A percentile compares a stretch with the other conserved stretches of the same genome.
Evolutionary conservation across 306 rosid species (phyloP).

Genomic region (Cicer yamashitae): DNA sequence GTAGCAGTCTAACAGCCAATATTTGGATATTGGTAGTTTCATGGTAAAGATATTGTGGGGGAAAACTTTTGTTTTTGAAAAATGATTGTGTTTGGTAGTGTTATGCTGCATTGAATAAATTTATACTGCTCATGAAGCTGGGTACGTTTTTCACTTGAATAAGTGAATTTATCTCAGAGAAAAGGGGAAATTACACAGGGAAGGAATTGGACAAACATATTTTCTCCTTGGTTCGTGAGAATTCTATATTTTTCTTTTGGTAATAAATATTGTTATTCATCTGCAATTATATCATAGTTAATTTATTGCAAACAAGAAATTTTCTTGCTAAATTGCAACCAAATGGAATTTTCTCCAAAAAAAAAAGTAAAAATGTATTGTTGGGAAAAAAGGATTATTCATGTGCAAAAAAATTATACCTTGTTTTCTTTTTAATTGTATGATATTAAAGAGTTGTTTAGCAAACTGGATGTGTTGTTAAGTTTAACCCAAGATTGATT

Average conservation of each 20-base stretch:
- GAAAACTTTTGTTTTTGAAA: background rate
- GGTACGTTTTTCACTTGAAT: slow-evolving; percentile 4
- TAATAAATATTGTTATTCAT: background rate
- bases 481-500: background rate
- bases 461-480: slow-evolving; percentile 1
- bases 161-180: slow-evolving; percentile 8
- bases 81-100: slow-evolving; percentile 17
- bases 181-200: background rate
- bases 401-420: background rate
- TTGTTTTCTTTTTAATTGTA: background rate
- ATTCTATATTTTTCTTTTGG: background rate
- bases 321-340: background rate
- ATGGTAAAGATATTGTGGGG: background rate
- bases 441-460: slow-evolving; percentile 8
- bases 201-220: background rate
- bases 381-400: background rate
- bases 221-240: background rate
- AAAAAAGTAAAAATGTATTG: background rate
- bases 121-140: background rate
- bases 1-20: slow-evolving; percentile 11
- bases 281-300: slow-evolving; percentile 9
- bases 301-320: background rate
- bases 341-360: background rate
- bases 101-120: slow-evolving; percentile 19
- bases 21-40: slow-evolving; percentile 23